Evolutionary conservation across 2,329 filamentous ascomycete genomes (phyloP), one percentile per base, ranked within the genome.

Genomic region (Curvularia hawaiiensis): DNA sequence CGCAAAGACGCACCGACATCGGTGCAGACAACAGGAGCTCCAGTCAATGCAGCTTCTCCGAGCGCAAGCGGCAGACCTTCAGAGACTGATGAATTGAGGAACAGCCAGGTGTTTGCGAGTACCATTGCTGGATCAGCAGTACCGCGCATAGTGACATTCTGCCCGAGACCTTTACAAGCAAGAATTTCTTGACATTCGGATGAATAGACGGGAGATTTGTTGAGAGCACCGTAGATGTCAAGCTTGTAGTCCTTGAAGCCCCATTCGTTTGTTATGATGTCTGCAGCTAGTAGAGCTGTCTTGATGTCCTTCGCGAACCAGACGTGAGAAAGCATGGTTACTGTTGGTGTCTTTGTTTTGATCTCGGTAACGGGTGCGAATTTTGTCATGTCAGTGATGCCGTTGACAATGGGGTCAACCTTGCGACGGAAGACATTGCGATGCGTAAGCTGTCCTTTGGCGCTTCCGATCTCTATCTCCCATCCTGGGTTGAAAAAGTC

Each of bases 401-500:
- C 85, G 65, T 88, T 88, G 61, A 88, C 85, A 35, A 88, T 84
- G 1, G 86, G 85, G 61, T 88, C 85, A 43, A 88, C 83, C 67
- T 87, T 87, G 50, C 84, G 80, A 46, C 77, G 77, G 77, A 86
- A 87, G 9, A 79, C 77, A 56, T 84, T 85, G 58, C 83, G 81
- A 65, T 85, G 84, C 54, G 83, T 81, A 40, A 86, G 78, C 16
- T 78, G 77, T 18, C 85, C 85, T 62, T 85, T 81, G 53, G 81
- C 80, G 12, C 83, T 86, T 39, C 85, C 85, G 26, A 87, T 83
- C 63, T 88, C 85, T 4, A 83, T 79, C 64, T 88, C 85, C 85
- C 85, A 88, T 49, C 83, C 84, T 26, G 85, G 85, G 63, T 87
- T 88, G 75, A 87, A 88, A 70, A 86, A 85, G 61, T 86, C 85